A percentile compares a stretch with the other conserved stretches of the same genome.
phyloP scores from a whole-genome alignment of 1,139 yeast species.

The Yamadazyma kanchanaburiensis region DNA sequence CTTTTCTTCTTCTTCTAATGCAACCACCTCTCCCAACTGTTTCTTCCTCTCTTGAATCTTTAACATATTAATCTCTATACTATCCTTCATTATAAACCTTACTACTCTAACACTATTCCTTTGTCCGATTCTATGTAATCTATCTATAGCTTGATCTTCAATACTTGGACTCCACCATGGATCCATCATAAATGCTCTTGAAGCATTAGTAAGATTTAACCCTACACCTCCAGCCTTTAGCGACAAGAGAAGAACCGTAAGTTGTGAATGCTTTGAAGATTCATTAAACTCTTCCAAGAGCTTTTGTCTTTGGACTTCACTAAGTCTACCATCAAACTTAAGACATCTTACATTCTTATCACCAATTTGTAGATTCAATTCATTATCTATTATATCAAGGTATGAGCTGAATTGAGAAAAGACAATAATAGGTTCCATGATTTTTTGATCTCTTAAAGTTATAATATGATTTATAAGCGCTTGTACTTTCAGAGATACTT shows the following conservation, averaged over 20 bases:
- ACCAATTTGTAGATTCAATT: slow-evolving; percentile 42
- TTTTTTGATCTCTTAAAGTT: slow-evolving; percentile 48
- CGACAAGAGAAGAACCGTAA: slow-evolving; percentile 66
- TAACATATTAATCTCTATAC: slow-evolving; percentile 90
- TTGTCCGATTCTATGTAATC: slow-evolving; percentile 92
- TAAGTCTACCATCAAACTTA: slow-evolving; percentile 81
- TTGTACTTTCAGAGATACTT: slow-evolving; percentile 68
- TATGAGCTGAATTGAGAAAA: slow-evolving; percentile 90
- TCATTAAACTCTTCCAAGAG: slow-evolving; percentile 55
- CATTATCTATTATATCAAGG: slow-evolving; percentile 69
- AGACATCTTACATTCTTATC: slow-evolving; percentile 25
- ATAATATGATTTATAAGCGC: slow-evolving; percentile 64
- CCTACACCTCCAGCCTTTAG: slow-evolving; percentile 97
- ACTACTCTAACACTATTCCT: slow-evolving; percentile 66
- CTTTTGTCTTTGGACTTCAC: slow-evolving; percentile 60
- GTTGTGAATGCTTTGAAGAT: slow-evolving; percentile 24
- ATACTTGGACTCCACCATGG: slow-evolving; percentile 98
- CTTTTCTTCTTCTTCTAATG: slow-evolving; percentile 74
- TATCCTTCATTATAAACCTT: slow-evolving; percentile 75
- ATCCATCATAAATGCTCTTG: slow-evolving; percentile 88
- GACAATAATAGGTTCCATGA: slow-evolving; percentile 75
- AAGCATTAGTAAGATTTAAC: slow-evolving; percentile 80
- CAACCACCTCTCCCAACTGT: slow-evolving; percentile 82
- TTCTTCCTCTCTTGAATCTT: slow-evolving; percentile 83
- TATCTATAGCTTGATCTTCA: slow-evolving; percentile 93